Conservation (phyloP, 2,329 filamentous ascomycete species). For the Chrysoporthe deuterocubensis region DNA sequence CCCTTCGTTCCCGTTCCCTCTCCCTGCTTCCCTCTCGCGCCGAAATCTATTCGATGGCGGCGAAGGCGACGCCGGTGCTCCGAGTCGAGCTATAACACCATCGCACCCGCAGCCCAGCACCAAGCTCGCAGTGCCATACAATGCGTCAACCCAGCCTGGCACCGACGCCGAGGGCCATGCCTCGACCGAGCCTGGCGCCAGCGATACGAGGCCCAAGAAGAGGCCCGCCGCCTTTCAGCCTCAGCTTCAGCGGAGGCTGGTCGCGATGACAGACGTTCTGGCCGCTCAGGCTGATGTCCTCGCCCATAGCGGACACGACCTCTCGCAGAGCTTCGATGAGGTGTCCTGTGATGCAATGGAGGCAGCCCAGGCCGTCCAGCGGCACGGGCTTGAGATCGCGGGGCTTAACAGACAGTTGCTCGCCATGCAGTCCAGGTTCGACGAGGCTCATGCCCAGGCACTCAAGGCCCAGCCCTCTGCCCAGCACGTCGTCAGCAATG, state of each 20-base stretch:
- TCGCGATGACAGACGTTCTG: neutral
- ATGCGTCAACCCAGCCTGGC: neutral
- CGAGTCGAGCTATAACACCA: neutral
- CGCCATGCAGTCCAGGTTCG: slow-evolving; percentile 1
- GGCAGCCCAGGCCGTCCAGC: slow-evolving; percentile 9
- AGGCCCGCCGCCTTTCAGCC: neutral
- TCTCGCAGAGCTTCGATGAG: slow-evolving; percentile 10
- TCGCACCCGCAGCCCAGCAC: neutral
- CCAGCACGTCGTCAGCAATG: neutral
- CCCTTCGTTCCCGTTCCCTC: neutral
- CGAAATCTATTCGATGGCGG: neutral
- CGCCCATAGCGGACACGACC: neutral
- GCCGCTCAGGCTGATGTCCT: slow-evolving; percentile 12
- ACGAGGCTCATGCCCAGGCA: slow-evolving; percentile 2
- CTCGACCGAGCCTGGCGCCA: neutral
- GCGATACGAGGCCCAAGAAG: neutral
- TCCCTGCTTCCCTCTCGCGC: slow-evolving; percentile 8
- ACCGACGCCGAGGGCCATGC: neutral
- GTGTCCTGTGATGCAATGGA: slow-evolving; percentile 1
- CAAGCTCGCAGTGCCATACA: neutral
- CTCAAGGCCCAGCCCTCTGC: neutral
- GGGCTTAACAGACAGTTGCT: neutral
- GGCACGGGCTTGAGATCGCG: slow-evolving; percentile 16
- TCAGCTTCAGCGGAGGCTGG: slow-evolving; percentile 3
- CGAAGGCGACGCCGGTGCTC: neutral